Conservation (phyloP, 1,284 basidiomycete genomes). For the Irpex sp. region DNA sequence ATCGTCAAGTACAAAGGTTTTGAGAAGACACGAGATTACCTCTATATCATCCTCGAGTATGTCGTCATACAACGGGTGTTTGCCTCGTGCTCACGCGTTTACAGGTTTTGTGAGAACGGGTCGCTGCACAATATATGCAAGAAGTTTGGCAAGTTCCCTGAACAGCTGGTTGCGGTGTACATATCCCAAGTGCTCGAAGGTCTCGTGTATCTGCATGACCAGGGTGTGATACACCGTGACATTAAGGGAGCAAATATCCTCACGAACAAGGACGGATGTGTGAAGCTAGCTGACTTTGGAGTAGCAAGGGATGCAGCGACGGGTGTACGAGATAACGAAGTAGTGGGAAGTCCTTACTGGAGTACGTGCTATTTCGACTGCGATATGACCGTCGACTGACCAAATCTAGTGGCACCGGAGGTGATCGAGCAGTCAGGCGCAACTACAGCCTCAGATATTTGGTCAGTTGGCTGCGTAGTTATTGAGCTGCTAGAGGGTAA, state of each 20-base stretch:
- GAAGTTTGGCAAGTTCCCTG: slow-evolving; percentile 97
- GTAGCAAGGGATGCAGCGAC: slow-evolving; percentile 77
- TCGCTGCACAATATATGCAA: slow-evolving; percentile 94
- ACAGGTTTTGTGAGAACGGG: slow-evolving; percentile 95
- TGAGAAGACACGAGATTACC: slow-evolving; percentile 89
- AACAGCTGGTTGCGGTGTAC: slow-evolving; percentile 94
- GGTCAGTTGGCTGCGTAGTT: slow-evolving; percentile 85
- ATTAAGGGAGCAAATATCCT: slow-evolving; percentile 98
- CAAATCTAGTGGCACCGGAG: slow-evolving; percentile 83
- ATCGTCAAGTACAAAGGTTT: slow-evolving; percentile 99
- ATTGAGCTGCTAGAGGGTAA: slow-evolving; percentile 96
- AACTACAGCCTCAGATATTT: slow-evolving; percentile 95
- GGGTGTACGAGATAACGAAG: slow-evolving; percentile 79
- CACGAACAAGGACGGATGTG: slow-evolving; percentile 97
- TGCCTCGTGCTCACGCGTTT: not conserved
- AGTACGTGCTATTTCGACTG: slow-evolving; percentile 49
- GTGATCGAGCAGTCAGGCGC: slow-evolving; percentile 97
- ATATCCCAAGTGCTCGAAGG: slow-evolving; percentile 93
- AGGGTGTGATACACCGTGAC: slow-evolving; percentile 98
- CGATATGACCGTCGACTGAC: not conserved
- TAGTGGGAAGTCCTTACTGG: slow-evolving; percentile 98
- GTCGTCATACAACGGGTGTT: slow-evolving; percentile 9
- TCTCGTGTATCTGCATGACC: slow-evolving; percentile 92
- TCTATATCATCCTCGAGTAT: slow-evolving; percentile 95
- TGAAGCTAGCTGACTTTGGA: slow-evolving; percentile 94